Percentiles rank a stretch among this genome's conserved stretches.
These are phyloP conservation scores for Coemansia umbellata DNA, from an alignment of 192 early-diverging fungal species.

Conservation along the genomic window DNA sequence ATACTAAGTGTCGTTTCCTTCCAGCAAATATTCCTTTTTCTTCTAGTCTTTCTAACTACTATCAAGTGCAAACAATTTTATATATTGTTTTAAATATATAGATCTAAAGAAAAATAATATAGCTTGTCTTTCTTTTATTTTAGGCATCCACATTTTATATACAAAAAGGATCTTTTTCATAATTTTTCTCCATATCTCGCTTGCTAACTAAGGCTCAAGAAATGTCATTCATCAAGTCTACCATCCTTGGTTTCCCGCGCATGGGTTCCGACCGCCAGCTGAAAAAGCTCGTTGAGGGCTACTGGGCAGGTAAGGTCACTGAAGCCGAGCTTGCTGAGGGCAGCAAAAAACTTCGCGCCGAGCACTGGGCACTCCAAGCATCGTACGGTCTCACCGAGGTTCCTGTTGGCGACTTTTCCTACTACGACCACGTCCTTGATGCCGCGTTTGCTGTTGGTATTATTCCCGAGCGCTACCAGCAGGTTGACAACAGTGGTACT, in stretches of 20 bases:
- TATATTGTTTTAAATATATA: no score
- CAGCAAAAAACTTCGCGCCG: constrained; percentile 64
- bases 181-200: no score
- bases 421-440: constrained; percentile 91
- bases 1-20: no score
- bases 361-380: constrained; percentile 75
- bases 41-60: no score
- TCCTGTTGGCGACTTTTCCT: constrained; percentile 91
- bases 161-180: no score
- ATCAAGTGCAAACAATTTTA: no score
- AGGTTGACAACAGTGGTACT: constrained; percentile 58
- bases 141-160: no score
- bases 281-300: constrained; percentile 92
- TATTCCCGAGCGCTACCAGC: constrained; percentile 67
- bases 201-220: no score
- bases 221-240: constrained; percentile 49
- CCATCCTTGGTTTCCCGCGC: constrained; percentile 81
- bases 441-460: constrained; percentile 59
- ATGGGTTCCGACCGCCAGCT: constrained; percentile 94
- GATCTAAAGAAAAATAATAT: no score
- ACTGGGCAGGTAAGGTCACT: constrained; percentile 85
- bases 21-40: no score
- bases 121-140: no score
- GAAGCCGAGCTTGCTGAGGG: constrained; percentile 63
- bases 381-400: constrained; percentile 75